These are phyloP conservation scores for Aspergillus sclerotioniger DNA, from an alignment of 495 filamentous ascomycete genomes.

Conservation along the genomic window DNA sequence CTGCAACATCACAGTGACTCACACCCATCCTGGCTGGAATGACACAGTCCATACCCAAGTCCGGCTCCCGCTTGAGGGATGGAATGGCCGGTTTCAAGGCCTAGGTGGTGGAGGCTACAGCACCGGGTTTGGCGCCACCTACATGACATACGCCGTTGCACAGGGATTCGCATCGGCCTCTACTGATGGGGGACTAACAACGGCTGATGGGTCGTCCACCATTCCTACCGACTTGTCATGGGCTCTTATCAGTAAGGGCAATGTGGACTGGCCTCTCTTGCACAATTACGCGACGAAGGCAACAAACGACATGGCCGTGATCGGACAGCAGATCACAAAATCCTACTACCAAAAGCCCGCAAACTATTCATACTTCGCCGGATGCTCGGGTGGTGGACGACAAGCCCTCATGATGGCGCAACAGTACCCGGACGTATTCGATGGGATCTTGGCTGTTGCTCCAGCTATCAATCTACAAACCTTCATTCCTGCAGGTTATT, in stretches of 20 bases:
- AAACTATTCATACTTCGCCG: conserved; percentile 42
- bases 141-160: conserved; percentile 6
- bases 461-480: conserved; percentile 41
- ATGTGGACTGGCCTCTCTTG: conserved; percentile 39
- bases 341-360: conserved; percentile 15
- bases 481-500: conserved; percentile 24
- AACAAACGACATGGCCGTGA: conserved; percentile 28
- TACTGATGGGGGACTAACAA: conserved; percentile 35
- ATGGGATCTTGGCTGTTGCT: conserved; percentile 60
- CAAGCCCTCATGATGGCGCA: conserved; percentile 47
- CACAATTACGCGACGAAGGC: conserved; percentile 41
- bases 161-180: conserved; percentile 15
- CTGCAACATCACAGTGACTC: conserved; percentile 44
- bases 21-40: conserved; percentile 42
- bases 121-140: not conserved
- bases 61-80: conserved; percentile 37
- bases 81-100: conserved; percentile 43
- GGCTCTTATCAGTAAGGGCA: conserved; percentile 39
- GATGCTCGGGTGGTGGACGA: conserved; percentile 48
- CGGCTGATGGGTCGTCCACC: conserved; percentile 43
- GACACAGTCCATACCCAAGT: conserved; percentile 35
- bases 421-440: conserved; percentile 46
- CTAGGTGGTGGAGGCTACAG: conserved; percentile 46
- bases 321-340: conserved; percentile 19
- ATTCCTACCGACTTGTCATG: conserved; percentile 24